Percentiles rank a stretch among this genome's conserved stretches.
Evolutionary conservation across 2,329 filamentous ascomycete species (phyloP).

Genomic region (Saccharata proteae): DNA sequence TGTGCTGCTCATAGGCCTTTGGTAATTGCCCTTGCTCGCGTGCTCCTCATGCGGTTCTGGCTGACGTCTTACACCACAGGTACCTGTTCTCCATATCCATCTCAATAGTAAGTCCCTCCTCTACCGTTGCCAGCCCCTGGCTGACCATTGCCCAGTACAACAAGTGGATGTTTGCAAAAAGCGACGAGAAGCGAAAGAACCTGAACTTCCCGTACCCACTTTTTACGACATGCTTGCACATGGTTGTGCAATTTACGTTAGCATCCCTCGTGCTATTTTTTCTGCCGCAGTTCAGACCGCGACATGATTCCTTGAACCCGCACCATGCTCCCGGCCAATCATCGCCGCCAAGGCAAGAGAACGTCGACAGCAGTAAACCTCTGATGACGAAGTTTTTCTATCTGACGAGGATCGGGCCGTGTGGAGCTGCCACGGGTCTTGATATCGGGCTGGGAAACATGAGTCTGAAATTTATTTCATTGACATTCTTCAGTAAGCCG

Average conservation of each 20-base stretch:
- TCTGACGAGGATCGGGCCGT: conserved; percentile 79
- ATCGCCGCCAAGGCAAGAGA: conserved; percentile 16
- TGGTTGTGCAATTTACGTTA: conserved; percentile 84
- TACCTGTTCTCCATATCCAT: conserved; percentile 85
- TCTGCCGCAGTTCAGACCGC: conserved; percentile 70
- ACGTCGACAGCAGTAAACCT: conserved; percentile 35
- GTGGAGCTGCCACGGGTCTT: conserved; percentile 81
- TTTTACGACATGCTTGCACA: conserved; percentile 90
- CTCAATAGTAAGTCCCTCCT: conserved; percentile 55
- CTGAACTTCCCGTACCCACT: conserved; percentile 89
- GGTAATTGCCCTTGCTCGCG: conserved; percentile 38
- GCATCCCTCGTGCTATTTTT: conserved; percentile 67
- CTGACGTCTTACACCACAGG: conserved; percentile 18
- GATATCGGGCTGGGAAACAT: conserved; percentile 96
- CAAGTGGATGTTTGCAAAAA: conserved; percentile 94
- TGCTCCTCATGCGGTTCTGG: background rate
- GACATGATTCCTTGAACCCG: conserved; percentile 30
- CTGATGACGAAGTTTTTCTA: conserved; percentile 87
- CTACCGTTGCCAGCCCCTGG: conserved; percentile 9
- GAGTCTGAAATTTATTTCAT: conserved; percentile 86
- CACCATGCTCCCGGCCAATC: conserved; percentile 12
- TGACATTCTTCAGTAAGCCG: conserved; percentile 73
- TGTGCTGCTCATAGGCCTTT: conserved; percentile 67
- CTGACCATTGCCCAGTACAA: conserved; percentile 58
- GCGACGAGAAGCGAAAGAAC: conserved; percentile 32